Evolutionary conservation across 2,329 filamentous ascomycete genomes (phyloP).

Genomic region (Curvularia eragrostidis): DNA sequence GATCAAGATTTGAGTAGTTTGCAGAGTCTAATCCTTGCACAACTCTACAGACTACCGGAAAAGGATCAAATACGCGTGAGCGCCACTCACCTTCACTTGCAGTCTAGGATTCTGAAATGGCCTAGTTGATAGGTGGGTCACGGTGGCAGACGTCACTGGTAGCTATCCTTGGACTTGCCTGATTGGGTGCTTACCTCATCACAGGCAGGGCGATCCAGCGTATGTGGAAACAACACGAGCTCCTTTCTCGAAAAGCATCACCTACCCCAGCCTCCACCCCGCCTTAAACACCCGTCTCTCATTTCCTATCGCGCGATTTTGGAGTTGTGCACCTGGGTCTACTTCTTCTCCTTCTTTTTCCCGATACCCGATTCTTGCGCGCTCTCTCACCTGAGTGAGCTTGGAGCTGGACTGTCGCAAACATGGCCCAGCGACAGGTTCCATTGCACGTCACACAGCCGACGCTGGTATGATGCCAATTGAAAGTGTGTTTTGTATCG

Average conservation of each 20-base stretch:
- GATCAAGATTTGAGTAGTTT: neutral
- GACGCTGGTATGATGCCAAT: conserved; percentile 67
- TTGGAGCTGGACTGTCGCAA: conserved; percentile 51
- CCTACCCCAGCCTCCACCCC: conserved; percentile 35
- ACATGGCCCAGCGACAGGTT: conserved; percentile 78
- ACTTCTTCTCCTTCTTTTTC: conserved; percentile 45
- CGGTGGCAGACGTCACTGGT: conserved; percentile 14
- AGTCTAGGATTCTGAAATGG: neutral
- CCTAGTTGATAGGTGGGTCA: neutral
- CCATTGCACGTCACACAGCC: conserved; percentile 82
- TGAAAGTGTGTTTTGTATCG: conserved; percentile 2
- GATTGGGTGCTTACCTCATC: conserved; percentile 19
- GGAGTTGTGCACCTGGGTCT: conserved; percentile 49
- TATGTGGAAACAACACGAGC: conserved; percentile 35
- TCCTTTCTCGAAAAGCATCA: conserved; percentile 39
- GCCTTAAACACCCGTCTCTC: conserved; percentile 40
- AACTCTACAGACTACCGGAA: neutral
- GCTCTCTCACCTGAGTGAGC: conserved; percentile 46
- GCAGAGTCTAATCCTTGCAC: neutral
- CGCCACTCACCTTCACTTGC: neutral
- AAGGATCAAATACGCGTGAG: neutral
- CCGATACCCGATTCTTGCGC: conserved; percentile 44
- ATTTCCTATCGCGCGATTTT: conserved; percentile 49
- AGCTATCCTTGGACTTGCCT: conserved; percentile 15
- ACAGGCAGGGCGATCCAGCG: conserved; percentile 22